A percentile compares a stretch with the other conserved stretches of the same genome.
These are phyloP conservation scores for Uncinocarpus reesii DNA, from an alignment of 2,329 filamentous ascomycete species.

Conservation along the genomic window DNA sequence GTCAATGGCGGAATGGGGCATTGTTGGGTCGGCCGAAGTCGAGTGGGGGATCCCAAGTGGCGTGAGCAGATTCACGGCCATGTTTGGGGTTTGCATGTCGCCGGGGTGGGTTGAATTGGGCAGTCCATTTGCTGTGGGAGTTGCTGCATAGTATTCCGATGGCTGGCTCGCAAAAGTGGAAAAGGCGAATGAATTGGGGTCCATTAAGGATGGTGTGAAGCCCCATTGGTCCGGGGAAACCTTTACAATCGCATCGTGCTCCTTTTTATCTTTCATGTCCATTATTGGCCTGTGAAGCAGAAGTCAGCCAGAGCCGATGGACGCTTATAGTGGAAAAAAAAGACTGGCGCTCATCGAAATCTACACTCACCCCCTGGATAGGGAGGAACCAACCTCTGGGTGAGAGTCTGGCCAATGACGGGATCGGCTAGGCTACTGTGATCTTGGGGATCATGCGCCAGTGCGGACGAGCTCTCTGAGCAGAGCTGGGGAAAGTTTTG, in stretches of 20 bases:
- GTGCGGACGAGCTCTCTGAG: slow-evolving; percentile 29
- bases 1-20: slow-evolving; percentile 46
- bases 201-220: slow-evolving; percentile 75
- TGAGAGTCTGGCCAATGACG: slow-evolving; percentile 13
- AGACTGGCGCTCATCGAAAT: slow-evolving; percentile 10
- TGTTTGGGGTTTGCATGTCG: slow-evolving; percentile 73
- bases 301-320: not conserved
- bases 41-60: slow-evolving; percentile 68
- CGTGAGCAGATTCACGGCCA: slow-evolving; percentile 53
- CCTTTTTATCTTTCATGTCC: slow-evolving; percentile 5
- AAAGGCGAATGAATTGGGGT: slow-evolving; percentile 75
- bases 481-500: slow-evolving; percentile 68
- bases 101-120: slow-evolving; percentile 61
- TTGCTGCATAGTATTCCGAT: slow-evolving; percentile 78
- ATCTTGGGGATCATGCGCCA: slow-evolving; percentile 8
- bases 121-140: slow-evolving; percentile 56
- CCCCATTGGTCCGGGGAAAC: slow-evolving; percentile 72
- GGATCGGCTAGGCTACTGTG: slow-evolving; percentile 1
- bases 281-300: not conserved
- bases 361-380: slow-evolving; percentile 9
- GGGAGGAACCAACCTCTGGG: slow-evolving; percentile 14
- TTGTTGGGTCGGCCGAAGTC: slow-evolving; percentile 43
- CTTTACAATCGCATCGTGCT: slow-evolving; percentile 54
- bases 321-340: not conserved
- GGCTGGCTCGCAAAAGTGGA: slow-evolving; percentile 67